Conservation (phyloP, 345 rosid genomes). For the Eucalyptus pauciflora region DNA sequence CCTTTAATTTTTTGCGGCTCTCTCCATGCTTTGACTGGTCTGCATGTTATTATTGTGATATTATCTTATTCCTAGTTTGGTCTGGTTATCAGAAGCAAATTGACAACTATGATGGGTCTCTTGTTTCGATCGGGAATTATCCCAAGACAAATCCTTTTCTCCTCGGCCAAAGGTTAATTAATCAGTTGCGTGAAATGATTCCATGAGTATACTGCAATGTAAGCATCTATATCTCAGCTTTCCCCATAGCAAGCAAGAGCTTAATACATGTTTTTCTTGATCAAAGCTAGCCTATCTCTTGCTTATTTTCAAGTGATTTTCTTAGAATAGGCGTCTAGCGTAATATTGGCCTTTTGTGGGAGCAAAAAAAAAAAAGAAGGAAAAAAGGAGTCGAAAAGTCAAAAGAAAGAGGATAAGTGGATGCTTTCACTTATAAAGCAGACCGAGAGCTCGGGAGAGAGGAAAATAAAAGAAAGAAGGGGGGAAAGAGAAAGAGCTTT, state of each 20-base stretch:
- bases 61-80: background rate
- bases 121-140: background rate
- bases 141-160: background rate
- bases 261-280: background rate
- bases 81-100: background rate
- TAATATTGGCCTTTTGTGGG: no score
- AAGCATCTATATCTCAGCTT: background rate
- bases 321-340: accelerated
- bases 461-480: no score
- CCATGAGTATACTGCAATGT: background rate
- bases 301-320: background rate
- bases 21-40: background rate
- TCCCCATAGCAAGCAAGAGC: background rate
- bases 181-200: background rate
- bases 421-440: accelerated
- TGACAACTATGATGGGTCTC: background rate
- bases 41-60: background rate
- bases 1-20: accelerated
- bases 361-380: accelerated
- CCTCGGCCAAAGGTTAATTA: background rate
- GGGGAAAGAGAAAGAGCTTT: no score
- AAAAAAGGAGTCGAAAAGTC: no score
- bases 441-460: accelerated
- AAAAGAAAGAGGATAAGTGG: no score
- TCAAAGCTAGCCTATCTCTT: background rate